phyloP scores from a whole-genome alignment of 257 asterid genomes.

The Sherardia arvensis region DNA sequence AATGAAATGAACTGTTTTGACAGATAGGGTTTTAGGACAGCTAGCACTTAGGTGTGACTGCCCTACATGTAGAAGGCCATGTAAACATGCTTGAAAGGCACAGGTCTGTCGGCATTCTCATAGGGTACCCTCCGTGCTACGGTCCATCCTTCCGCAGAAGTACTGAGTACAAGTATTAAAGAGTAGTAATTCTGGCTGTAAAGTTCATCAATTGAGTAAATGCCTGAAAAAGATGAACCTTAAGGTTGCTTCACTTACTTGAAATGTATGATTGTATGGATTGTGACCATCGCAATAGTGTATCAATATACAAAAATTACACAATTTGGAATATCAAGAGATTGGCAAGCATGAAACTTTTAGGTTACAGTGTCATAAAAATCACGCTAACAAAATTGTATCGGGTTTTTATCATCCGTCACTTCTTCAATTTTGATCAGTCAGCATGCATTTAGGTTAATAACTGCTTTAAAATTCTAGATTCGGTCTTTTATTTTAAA shows the following conservation, averaged over 20 bases:
- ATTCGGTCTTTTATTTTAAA: too few species aligned
- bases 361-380: too few species aligned
- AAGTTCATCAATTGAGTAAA: background rate
- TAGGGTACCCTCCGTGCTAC: slow-evolving; percentile 3
- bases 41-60: background rate
- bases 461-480: too few species aligned
- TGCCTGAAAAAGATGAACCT: background rate
- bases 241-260: background rate
- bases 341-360: too few species aligned
- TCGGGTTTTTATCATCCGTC: too few species aligned
- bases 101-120: background rate
- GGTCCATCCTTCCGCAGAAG: background rate
- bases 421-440: too few species aligned
- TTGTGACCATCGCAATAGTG: too few species aligned
- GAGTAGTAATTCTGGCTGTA: background rate
- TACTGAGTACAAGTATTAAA: background rate
- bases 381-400: too few species aligned
- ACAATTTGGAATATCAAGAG: too few species aligned
- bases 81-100: background rate
- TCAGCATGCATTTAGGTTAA: too few species aligned
- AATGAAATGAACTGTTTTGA: background rate
- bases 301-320: too few species aligned
- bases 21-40: background rate
- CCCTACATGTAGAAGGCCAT: background rate
- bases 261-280: too few species aligned